Percentiles rank a stretch among this genome's conserved stretches.
Conservation (phyloP, 83 land plant genomes). For the Diphasiastrum complanatum region DNA sequence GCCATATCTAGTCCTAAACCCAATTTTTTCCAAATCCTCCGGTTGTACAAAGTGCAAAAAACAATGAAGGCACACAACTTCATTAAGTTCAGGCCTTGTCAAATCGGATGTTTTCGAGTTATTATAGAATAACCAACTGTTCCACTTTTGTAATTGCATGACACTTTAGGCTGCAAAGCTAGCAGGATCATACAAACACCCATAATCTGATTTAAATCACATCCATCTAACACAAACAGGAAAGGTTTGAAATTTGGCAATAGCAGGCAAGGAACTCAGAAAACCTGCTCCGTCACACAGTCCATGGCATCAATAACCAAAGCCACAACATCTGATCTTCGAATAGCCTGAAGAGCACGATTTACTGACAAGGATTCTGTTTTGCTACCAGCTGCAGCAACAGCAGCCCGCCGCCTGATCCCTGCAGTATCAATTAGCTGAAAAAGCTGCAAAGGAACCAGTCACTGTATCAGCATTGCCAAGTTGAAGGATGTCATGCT, state of each 20-base stretch:
- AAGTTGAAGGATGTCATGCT: too few relatives aligned
- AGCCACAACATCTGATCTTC: slow-evolving; percentile 89
- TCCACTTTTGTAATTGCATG: too few relatives aligned
- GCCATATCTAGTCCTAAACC: too few relatives aligned
- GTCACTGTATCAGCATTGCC: too few relatives aligned
- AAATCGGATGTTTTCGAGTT: too few relatives aligned
- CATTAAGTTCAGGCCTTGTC: too few relatives aligned
- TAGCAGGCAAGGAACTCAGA: not conserved
- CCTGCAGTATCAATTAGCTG: slow-evolving; percentile 94
- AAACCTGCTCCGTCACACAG: slow-evolving; percentile 89
- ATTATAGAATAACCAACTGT: too few relatives aligned
- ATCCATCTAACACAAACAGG: not conserved
- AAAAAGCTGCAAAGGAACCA: slow-evolving; percentile 42
- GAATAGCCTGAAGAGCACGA: slow-evolving; percentile 90
- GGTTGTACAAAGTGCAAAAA: too few relatives aligned
- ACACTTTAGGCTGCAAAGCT: not conserved
- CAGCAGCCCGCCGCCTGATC: slow-evolving; percentile 66
- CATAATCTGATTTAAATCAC: not conserved
- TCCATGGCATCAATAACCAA: slow-evolving; percentile 94
- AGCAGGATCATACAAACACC: not conserved
- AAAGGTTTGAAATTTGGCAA: not conserved
- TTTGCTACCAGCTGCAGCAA: slow-evolving; percentile 68
- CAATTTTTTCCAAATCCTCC: too few relatives aligned
- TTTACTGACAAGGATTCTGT: slow-evolving; percentile 89
- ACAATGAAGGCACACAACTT: too few relatives aligned